Percentiles rank a stretch among this genome's conserved stretches.
phyloP scores from a whole-genome alignment of 1,284 basidiomycete genomes.

The Porphyrellus sp. region DNA sequence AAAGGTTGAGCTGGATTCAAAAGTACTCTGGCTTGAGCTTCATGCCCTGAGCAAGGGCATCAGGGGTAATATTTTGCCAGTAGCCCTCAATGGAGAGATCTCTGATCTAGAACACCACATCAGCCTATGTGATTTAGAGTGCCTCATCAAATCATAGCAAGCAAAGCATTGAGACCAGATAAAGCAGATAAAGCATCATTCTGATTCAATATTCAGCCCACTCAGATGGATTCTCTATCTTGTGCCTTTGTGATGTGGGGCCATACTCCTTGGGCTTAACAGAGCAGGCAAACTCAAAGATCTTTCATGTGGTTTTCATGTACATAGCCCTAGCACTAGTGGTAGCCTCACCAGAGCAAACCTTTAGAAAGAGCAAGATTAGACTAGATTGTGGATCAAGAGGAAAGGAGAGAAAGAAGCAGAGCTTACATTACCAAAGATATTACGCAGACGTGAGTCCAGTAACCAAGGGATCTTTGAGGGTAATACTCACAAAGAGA shows the following conservation, averaged over 20 bases:
- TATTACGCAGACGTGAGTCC: too few species aligned
- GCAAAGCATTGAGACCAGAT: neutral
- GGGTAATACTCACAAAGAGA: too few species aligned
- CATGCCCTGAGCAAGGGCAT: neutral
- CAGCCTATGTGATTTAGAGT: neutral
- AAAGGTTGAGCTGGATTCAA: neutral
- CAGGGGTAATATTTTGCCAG: neutral
- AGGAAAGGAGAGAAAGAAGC: neutral
- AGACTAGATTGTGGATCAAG: too few species aligned
- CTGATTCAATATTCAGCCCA: neutral
- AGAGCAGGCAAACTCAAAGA: neutral
- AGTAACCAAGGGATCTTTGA: too few species aligned
- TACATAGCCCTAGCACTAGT: neutral
- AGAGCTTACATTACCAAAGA: neutral
- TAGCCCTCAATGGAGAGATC: neutral
- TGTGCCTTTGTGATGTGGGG: neutral
- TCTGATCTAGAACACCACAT: neutral
- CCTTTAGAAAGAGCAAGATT: neutral
- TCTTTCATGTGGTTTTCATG: neutral
- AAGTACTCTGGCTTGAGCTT: neutral
- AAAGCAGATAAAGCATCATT: neutral
- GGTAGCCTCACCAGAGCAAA: neutral
- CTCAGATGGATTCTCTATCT: neutral
- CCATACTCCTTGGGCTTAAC: neutral
- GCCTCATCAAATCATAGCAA: neutral